Evolutionary conservation across 768 basidiomycete genomes (phyloP), one percentile per base, ranked within the genome.

Genomic region (Pleurotus eryngii): DNA sequence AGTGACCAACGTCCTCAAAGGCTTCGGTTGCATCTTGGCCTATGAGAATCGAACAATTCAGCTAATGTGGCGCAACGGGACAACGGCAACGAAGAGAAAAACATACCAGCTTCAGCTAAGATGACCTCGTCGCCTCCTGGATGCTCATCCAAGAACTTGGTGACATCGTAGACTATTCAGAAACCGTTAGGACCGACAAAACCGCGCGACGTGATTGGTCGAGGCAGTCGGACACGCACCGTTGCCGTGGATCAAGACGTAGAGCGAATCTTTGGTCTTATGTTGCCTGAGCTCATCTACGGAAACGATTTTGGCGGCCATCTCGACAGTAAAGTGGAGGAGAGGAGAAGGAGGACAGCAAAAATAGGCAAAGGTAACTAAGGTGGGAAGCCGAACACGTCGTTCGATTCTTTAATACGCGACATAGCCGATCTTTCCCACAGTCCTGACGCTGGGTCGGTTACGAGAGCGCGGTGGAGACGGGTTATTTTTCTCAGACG

Each of bases 1-100:
- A 98, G 81, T 98, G 97, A 27, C 97, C 97, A 27, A 99, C 96
- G 71, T 99, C 97, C 76, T 98, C 96, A 67, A 99, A 99, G 5
- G 97, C 94, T 67, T 98, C 97, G 35, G 96, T 95, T 20, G 96
- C 95, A 70, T 98, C 95, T 70, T 90, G 87, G 65, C 91, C 94
- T 95, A 35, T 9, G 72, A 17, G 46, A 46, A 42, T 64, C 55
- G 60, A 59, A 38, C 43, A 38, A 20, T 11, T 51, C 49, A 51
- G 30, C 6, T 30, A 49, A 49, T 50, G 39, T 61, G 20, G 47
- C 53, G 30, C 50, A 20, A 37, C 37, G 42, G 57, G 24, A 54
- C n/a, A 45, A 15, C n/a, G 42, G 46, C 59, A 57, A 58, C 50
- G 38, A 18, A 42, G 59, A 22, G 17, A 56, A 61, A 46, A 67